These are phyloP conservation scores for Purpureocillium takamizusanense DNA, from an alignment of 2,329 filamentous ascomycete species.

Conservation along the genomic window DNA sequence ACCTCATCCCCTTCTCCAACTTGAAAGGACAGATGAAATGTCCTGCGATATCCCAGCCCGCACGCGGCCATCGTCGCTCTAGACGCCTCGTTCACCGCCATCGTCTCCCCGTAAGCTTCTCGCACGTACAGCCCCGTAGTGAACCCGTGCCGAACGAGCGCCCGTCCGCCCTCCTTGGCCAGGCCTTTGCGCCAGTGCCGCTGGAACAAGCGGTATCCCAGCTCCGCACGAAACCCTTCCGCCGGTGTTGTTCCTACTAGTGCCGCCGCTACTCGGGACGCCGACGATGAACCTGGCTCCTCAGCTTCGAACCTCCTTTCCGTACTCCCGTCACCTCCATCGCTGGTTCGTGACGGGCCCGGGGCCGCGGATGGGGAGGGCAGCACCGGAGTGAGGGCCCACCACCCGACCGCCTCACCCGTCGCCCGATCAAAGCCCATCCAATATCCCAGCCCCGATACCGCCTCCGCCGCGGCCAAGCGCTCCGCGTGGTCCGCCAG, in stretches of 20 bases:
- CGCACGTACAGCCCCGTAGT: constrained; percentile 13
- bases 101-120: constrained; percentile 16
- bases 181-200: constrained; percentile 19
- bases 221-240: constrained; percentile 10
- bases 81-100: constrained; percentile 18
- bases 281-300: no score
- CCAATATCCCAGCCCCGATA: neutral
- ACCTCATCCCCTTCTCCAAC: constrained; percentile 10
- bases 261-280: no score
- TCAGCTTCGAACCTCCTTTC: no score
- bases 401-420: constrained; percentile 21
- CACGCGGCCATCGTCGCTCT: no score
- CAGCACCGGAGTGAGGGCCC: constrained; percentile 14
- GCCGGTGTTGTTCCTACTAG: neutral
- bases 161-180: constrained; percentile 19
- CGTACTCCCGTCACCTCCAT: no score
- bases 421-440: neutral
- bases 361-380: no score
- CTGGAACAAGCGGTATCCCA: constrained; percentile 17
- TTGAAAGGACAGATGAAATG: constrained; percentile 13
- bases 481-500: neutral
- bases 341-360: no score
- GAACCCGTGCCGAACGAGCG: constrained; percentile 18
- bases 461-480: neutral
- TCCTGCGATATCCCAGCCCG: constrained; percentile 12